phyloP scores from a whole-genome alignment of 768 basidiomycete genomes.

The Zangia roseola region DNA sequence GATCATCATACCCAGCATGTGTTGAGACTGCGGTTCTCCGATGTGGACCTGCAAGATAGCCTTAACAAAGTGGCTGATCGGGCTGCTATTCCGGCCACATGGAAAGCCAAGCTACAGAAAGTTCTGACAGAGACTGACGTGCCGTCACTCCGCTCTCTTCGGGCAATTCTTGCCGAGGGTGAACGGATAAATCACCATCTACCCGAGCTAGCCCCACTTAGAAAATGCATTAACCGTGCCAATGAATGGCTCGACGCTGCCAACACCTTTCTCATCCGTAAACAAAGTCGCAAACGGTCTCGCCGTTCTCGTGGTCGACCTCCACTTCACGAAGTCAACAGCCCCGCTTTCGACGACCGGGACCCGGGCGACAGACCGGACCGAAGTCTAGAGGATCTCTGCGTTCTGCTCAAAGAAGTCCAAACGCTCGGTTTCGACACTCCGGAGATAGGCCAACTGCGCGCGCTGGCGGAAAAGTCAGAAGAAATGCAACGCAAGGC shows the following conservation, averaged over 20 bases:
- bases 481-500: conserved; percentile 65
- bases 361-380: conserved; percentile 72
- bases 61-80: conserved; percentile 65
- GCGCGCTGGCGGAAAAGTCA: conserved; percentile 55
- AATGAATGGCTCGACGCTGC: conserved; percentile 89
- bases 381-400: conserved; percentile 67
- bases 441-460: conserved; percentile 64
- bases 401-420: conserved; percentile 67
- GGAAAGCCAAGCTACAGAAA: conserved; percentile 70
- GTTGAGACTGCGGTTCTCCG: conserved; percentile 79
- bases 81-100: conserved; percentile 69
- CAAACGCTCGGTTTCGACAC: conserved; percentile 82
- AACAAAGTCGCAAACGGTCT: conserved; percentile 77
- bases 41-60: conserved; percentile 71
- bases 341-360: conserved; percentile 28
- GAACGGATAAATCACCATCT: conserved; percentile 80
- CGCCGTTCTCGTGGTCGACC: conserved; percentile 59
- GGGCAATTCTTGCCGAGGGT: conserved; percentile 82
- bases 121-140: conserved; percentile 65
- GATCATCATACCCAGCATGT: conserved; percentile 56
- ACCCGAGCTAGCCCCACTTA: conserved; percentile 66
- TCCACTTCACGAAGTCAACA: conserved; percentile 43
- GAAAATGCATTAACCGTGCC: conserved; percentile 76
- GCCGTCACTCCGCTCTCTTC: conserved; percentile 74
- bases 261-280: conserved; percentile 74